These are phyloP conservation scores for Cryptococcus jaspeensis DNA, from an alignment of 1,284 basidiomycete genomes.

Conservation along the genomic window DNA sequence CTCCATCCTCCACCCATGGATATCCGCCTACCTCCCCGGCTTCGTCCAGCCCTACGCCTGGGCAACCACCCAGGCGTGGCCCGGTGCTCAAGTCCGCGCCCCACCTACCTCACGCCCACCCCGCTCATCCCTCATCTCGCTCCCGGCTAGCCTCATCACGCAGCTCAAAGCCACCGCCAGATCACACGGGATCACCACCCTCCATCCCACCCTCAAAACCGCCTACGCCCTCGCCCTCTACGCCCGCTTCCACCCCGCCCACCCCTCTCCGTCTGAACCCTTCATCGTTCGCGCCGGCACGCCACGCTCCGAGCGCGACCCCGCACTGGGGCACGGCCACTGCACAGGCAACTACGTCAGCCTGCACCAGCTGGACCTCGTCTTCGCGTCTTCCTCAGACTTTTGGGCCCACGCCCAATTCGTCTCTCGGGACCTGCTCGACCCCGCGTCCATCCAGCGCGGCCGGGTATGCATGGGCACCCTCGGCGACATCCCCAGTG, in stretches of 20 bases:
- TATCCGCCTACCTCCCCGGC: slow-evolving; percentile 33
- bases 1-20: slow-evolving; percentile 28
- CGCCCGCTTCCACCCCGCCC: slow-evolving; percentile 10
- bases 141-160: slow-evolving; percentile 12
- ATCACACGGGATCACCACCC: slow-evolving; percentile 23
- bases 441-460: too few relatives aligned
- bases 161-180: slow-evolving; percentile 22
- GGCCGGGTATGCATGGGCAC: too few relatives aligned
- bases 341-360: slow-evolving; percentile 36
- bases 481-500: too few relatives aligned
- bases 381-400: slow-evolving; percentile 1
- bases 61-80: slow-evolving; percentile 29
- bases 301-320: slow-evolving; percentile 30
- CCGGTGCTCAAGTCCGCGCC: slow-evolving; percentile 9
- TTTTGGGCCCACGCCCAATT: slow-evolving; percentile 28
- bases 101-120: slow-evolving; percentile 9
- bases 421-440: slow-evolving; percentile 7
- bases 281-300: slow-evolving; percentile 12
- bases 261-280: slow-evolving; percentile 6
- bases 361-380: slow-evolving; percentile 10
- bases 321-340: slow-evolving; percentile 18
- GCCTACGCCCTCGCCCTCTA: slow-evolving; percentile 30
- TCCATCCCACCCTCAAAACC: slow-evolving; percentile 36
- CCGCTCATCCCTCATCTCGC: slow-evolving; percentile 14
- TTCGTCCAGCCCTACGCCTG: slow-evolving; percentile 29